Base-by-base conservation (phyloP, 352 stramenopile species). In the Lagenidium sp. region DNA sequence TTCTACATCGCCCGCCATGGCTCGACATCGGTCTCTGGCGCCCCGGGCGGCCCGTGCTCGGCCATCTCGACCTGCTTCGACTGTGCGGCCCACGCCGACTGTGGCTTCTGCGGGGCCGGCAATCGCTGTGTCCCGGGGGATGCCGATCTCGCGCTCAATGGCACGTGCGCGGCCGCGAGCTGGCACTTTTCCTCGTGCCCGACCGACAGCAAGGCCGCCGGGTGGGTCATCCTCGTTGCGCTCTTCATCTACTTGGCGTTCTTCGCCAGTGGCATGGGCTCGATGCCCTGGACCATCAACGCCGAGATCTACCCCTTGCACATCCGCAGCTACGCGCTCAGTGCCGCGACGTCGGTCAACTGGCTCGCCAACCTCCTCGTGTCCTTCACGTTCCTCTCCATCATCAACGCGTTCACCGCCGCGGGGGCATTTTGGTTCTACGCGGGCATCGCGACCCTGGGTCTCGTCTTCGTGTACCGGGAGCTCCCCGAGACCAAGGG, bases 211-310 rank as follows among this genome's bases (percentile, higher is more conserved):
- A 52, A 47, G 11, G 30, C 47, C 1, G 47, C 61, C 4, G 74
- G 74, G 1, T 74, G 43, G 49, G 34, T 76, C 28, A 90, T 87
- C 31, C 54, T 90, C 30, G 59, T 65, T 10, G 50, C 65, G 39
- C 50, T 91, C 15, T 88, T 91, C 47, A 35, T 83, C 34, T 91
- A 83, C 55, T 43, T 91, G 3, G 75, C 75, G 4, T 86, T 59
- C 42, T 91, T 91, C 44, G 79, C 75, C 12, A 82, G 68, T 36
- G 79, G 75, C 43, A 88, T 91, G 75, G 79, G 80, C 4, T 82
- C 68, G 23, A 85, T 97, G 64, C 90, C 94, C 1, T 98, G 92
- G 92, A 97, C 86, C 1, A 92, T 98, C 48, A 96, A 97, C 55
- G 79, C 82, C 23, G 94, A 98, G 63, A 97, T 98, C 53, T 98